These are phyloP conservation scores for Alternaria solani DNA, from an alignment of 2,329 filamentous ascomycete species.

Conservation along the genomic window DNA sequence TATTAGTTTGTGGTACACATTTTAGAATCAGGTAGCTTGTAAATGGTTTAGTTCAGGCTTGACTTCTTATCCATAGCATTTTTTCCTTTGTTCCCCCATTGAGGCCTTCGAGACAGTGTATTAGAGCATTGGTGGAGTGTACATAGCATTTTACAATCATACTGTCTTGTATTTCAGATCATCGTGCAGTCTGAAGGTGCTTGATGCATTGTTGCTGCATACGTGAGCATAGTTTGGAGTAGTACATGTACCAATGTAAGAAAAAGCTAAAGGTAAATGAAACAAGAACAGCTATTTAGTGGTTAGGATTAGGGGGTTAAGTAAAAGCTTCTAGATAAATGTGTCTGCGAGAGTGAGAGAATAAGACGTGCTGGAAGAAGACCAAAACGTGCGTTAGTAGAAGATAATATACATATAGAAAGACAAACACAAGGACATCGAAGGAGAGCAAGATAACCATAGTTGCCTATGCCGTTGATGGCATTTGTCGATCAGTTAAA, in stretches of 20 bases:
- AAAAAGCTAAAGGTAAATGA: background rate
- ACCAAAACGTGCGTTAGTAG: background rate
- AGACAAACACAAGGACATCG: background rate
- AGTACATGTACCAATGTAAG: background rate
- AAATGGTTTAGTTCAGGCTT: background rate
- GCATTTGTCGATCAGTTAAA: background rate
- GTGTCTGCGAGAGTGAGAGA: background rate
- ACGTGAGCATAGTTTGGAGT: background rate
- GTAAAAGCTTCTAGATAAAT: background rate
- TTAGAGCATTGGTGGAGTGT: background rate
- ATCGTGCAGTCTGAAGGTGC: background rate
- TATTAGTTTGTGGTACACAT: constrained; percentile 1
- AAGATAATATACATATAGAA: background rate
- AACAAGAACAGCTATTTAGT: background rate
- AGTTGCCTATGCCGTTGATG: too few species aligned
- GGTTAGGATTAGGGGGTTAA: background rate
- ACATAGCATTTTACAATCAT: constrained; percentile 1
- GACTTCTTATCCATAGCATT: background rate
- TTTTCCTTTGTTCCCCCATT: background rate
- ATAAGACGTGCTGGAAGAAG: background rate
- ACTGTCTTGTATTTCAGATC: background rate
- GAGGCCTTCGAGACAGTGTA: background rate
- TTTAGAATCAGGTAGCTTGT: background rate
- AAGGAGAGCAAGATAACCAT: background rate
- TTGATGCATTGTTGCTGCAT: background rate